These are phyloP conservation scores for Komagataella kurtzmanii DNA, from an alignment of 805 yeast genomes.

Conservation along the genomic window DNA sequence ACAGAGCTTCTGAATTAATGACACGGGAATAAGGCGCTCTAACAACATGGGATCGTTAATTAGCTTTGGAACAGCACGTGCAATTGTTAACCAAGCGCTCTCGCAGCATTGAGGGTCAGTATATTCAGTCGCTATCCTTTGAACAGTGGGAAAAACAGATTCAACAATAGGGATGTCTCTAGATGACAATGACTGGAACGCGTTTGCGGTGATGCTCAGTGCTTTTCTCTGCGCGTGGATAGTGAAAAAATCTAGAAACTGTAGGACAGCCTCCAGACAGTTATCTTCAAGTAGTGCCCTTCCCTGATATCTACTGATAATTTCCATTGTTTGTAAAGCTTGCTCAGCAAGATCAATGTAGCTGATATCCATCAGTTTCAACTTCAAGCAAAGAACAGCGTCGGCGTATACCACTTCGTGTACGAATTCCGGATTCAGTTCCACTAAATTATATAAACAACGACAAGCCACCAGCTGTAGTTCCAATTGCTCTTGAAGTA, in stretches of 20 bases:
- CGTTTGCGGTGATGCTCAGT: conserved; percentile 54
- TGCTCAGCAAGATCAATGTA: conserved; percentile 91
- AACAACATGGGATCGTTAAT: conserved; percentile 26
- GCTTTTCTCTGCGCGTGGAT: conserved; percentile 82
- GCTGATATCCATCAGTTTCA: conserved; percentile 57
- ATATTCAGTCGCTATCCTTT: conserved; percentile 38
- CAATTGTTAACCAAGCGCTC: conserved; percentile 50
- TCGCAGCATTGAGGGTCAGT: conserved; percentile 50
- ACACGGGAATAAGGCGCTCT: conserved; percentile 26
- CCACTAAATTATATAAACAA: conserved; percentile 69
- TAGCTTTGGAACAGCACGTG: conserved; percentile 41
- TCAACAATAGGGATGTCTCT: neutral
- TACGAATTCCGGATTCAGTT: conserved; percentile 54
- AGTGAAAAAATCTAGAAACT: conserved; percentile 78
- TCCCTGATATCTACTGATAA: conserved; percentile 44
- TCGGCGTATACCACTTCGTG: conserved; percentile 50
- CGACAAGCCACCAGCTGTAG: conserved; percentile 76
- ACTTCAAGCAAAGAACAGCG: conserved; percentile 51
- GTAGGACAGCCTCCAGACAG: conserved; percentile 52
- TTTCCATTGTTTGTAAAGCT: conserved; percentile 62
- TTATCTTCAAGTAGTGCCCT: conserved; percentile 40
- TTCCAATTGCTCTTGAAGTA: conserved; percentile 53
- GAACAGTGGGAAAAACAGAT: conserved; percentile 40
- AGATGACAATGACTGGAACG: conserved; percentile 21
- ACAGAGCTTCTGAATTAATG: conserved; percentile 19